Conservation (phyloP, 2,329 filamentous ascomycete species). For the Aspergillus sp. region DNA sequence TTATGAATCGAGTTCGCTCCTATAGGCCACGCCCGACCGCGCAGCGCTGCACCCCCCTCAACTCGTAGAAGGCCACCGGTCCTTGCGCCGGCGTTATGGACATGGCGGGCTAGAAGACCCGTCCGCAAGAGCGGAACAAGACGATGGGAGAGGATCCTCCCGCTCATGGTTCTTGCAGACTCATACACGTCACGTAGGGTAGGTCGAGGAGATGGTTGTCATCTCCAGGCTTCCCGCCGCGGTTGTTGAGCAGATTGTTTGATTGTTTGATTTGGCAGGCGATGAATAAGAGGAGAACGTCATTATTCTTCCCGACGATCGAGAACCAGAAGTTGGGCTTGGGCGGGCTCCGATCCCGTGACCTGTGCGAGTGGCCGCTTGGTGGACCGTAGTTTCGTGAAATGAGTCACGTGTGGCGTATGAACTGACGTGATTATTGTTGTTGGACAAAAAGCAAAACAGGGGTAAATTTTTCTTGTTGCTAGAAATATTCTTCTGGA, state of each 20-base stretch:
- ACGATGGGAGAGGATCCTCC: slow-evolving; percentile 73
- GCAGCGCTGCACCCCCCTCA: slow-evolving; percentile 62
- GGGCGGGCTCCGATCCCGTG: slow-evolving; percentile 24
- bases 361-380: slow-evolving; percentile 35
- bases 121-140: slow-evolving; percentile 66
- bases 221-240: slow-evolving; percentile 23
- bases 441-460: slow-evolving; percentile 9
- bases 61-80: slow-evolving; percentile 68
- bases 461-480: slow-evolving; percentile 1
- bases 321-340: not conserved
- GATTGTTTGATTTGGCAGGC: slow-evolving; percentile 2
- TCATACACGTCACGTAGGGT: slow-evolving; percentile 32
- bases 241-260: slow-evolving; percentile 10
- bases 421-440: slow-evolving; percentile 12
- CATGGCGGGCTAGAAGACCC: slow-evolving; percentile 59
- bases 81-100: slow-evolving; percentile 61
- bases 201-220: slow-evolving; percentile 12
- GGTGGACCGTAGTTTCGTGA: slow-evolving; percentile 23
- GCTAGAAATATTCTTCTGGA: not conserved
- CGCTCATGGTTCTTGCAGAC: slow-evolving; percentile 58
- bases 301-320: not conserved
- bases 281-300: slow-evolving; percentile 8
- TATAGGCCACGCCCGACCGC: slow-evolving; percentile 70
- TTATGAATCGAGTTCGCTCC: slow-evolving; percentile 82
- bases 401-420: slow-evolving; percentile 32